Conservation (phyloP, 805 yeast genomes). For the Zygotorulaspora sp. region DNA sequence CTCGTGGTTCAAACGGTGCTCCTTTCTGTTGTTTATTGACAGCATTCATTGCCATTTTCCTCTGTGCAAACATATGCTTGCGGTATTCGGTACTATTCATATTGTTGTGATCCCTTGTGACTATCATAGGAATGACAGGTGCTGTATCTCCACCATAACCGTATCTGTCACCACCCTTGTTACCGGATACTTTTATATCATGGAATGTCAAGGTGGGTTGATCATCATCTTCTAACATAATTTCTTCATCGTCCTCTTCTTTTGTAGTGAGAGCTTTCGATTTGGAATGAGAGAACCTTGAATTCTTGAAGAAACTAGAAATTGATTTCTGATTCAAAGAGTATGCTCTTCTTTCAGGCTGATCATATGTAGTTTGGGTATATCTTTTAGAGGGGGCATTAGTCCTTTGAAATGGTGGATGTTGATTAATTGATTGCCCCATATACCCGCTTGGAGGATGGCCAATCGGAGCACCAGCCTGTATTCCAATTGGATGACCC, state of each 20-base stretch:
- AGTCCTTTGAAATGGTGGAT: constrained; percentile 11
- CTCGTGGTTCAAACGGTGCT: constrained; percentile 35
- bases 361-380: constrained; percentile 2
- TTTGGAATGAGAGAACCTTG: constrained; percentile 13
- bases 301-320: constrained; percentile 25
- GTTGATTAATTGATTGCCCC: constrained; percentile 14
- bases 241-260: constrained; percentile 39
- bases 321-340: constrained; percentile 24
- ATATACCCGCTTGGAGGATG: constrained; percentile 1
- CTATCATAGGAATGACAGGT: constrained; percentile 70
- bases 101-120: constrained; percentile 34
- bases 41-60: constrained; percentile 49
- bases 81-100: constrained; percentile 58
- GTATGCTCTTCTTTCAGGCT: constrained; percentile 19
- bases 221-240: constrained; percentile 30
- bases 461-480: constrained; percentile 12
- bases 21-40: constrained; percentile 37
- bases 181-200: constrained; percentile 59
- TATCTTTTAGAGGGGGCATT: constrained; percentile 14
- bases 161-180: constrained; percentile 56
- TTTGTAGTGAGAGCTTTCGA: constrained; percentile 31
- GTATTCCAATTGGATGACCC: constrained; percentile 2
- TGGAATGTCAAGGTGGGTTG: constrained; percentile 50
- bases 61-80: constrained; percentile 62
- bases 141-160: constrained; percentile 56